phyloP scores from a whole-genome alignment of 2,329 filamentous ascomycete genomes.

The Verticillium longisporum region DNA sequence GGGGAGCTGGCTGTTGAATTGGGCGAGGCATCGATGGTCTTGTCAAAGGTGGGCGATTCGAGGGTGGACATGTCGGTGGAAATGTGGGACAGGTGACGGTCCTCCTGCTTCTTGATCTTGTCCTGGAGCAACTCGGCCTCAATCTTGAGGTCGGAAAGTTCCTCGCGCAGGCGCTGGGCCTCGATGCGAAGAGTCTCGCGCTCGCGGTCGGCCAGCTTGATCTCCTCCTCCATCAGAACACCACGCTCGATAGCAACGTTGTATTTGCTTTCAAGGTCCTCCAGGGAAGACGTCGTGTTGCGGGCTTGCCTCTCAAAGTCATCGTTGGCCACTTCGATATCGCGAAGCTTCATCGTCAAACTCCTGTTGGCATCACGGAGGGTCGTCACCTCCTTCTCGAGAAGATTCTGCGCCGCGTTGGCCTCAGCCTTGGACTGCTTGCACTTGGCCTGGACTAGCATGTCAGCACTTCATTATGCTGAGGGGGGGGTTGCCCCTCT shows the following conservation, averaged over 20 bases:
- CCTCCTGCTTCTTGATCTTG: conserved; percentile 72
- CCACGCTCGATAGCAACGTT: conserved; percentile 87
- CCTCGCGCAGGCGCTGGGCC: conserved; percentile 80
- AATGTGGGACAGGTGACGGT: conserved; percentile 50
- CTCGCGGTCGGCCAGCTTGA: conserved; percentile 86
- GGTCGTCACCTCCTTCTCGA: conserved; percentile 94
- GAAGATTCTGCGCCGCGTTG: conserved; percentile 70
- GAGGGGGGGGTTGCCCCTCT: no score
- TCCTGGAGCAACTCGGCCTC: conserved; percentile 92
- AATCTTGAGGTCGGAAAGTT: conserved; percentile 87
- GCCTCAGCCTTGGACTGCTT: conserved; percentile 90
- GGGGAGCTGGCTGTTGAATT: conserved; percentile 84
- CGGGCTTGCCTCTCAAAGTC: conserved; percentile 95
- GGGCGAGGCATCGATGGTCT: conserved; percentile 66
- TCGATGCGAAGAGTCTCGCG: conserved; percentile 85
- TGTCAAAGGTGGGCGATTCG: conserved; percentile 67
- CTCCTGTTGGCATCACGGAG: conserved; percentile 79
- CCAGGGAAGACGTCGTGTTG: conserved; percentile 90
- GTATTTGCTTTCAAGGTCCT: conserved; percentile 96
- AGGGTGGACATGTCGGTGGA: conserved; percentile 56
- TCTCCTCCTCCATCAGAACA: conserved; percentile 92
- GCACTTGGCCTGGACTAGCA: conserved; percentile 69
- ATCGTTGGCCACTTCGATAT: conserved; percentile 97
- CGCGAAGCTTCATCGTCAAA: conserved; percentile 75
- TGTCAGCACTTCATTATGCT: not conserved